Evolutionary conservation across 257 asterid genomes (phyloP), one percentile per base, ranked within the genome.

Genomic region (Paraleonurus japonicus): DNA sequence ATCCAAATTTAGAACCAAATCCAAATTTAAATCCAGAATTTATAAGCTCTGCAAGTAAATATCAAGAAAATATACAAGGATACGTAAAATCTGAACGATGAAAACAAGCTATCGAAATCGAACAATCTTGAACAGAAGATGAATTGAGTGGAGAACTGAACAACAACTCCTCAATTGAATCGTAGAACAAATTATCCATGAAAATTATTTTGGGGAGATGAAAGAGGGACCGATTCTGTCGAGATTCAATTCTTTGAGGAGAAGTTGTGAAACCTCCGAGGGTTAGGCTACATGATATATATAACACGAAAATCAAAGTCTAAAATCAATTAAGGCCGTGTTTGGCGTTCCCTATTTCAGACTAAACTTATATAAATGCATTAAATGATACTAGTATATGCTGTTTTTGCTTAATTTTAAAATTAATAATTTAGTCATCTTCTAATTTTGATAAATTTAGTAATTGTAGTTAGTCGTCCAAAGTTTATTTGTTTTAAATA

Each of bases 71-170:
- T 33, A 54, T 48, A 85, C 76, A 82, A 70, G 78, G 69, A 76
- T 69, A 88, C 71, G 75, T 69, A 78, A 22, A 65, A 87, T 78
- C 69, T 8, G 83, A 81, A 73, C 81, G 85, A 74, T 76, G 88
- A 70, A 75, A 83, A 81, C 70, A 79, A 80, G 71, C 64, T 43
- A 77, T 55, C 0, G 75, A 61, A 74, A 71, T 45, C 10, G 59
- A 74, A 63, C 61, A 71, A 76, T 79, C 48, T 71, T 73, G 81
- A 75, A 68, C 76, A 23, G 76, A 48, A 74, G 69, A 79, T 2
- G 80, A 76, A 76, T 55, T 15, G 8, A 68, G 30, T 24, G 64
- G 63, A 53, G 50, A 69, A 39, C 17, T 30, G 11, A 65, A 80
- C 43, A 73, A 61, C 68, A 55, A 61, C 61, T 66, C 53, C 59